Percentiles rank a stretch among this genome's conserved stretches.
Conservation (phyloP, 495 filamentous ascomycete genomes). For the Aspergillus nanangensis region DNA sequence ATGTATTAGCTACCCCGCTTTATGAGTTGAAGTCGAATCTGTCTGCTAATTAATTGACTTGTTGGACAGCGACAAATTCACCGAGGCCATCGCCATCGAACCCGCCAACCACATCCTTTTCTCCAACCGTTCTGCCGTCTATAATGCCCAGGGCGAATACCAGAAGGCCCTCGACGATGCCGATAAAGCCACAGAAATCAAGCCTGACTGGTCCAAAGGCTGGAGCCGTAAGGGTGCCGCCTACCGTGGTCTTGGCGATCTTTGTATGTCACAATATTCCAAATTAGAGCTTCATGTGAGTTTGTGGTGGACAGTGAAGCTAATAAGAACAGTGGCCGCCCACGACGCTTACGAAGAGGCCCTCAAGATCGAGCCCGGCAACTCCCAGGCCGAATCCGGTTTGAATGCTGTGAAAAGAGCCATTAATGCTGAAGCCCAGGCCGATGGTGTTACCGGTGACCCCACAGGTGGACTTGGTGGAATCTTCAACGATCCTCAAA, state of each 20-base stretch:
- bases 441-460: conserved; percentile 62
- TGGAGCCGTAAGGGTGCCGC: conserved; percentile 90
- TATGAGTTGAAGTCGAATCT: conserved; percentile 8
- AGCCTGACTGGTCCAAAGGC: conserved; percentile 97
- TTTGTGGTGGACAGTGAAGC: not conserved
- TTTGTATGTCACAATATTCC: conserved; percentile 63
- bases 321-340: conserved; percentile 54
- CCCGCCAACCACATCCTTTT: conserved; percentile 91
- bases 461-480: conserved; percentile 72
- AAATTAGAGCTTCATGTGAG: too few relatives aligned
- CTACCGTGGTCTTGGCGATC: conserved; percentile 78
- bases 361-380: conserved; percentile 83
- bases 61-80: conserved; percentile 74
- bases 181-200: conserved; percentile 85
- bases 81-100: conserved; percentile 86
- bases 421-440: conserved; percentile 73
- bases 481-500: conserved; percentile 89
- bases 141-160: conserved; percentile 85
- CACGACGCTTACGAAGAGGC: conserved; percentile 88
- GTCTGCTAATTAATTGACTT: not conserved
- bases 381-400: conserved; percentile 88
- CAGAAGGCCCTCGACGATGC: conserved; percentile 83
- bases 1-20: conserved; percentile 41
- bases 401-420: conserved; percentile 77
- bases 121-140: conserved; percentile 96